Evolutionary conservation across 2,329 filamentous ascomycete genomes (phyloP), one percentile per base, ranked within the genome.

Genomic region (Ascochyta koolunga): DNA sequence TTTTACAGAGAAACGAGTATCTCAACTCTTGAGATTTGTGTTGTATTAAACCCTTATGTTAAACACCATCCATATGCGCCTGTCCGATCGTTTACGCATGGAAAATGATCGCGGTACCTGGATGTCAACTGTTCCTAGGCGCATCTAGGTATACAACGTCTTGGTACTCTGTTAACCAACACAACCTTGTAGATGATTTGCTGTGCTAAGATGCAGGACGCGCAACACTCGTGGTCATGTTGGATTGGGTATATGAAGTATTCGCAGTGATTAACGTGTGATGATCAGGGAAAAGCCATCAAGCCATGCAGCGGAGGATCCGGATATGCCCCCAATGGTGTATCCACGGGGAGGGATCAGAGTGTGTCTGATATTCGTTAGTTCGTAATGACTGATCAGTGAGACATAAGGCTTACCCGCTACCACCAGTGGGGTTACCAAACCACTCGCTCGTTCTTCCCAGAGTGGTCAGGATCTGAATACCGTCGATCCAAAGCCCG

Each of bases 291-390:
- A 89, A 72, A 97, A 91, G 4, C 90, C 89, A 72, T 96, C 91
- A 19, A 97, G 78, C 91, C 91, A 96, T 42, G 83, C 73, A 32
- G 83, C 91, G 68, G 87, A 90, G 45, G 89, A 90, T 51, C 95
- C 95, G 10, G 90, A 89, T 59, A 98, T 83, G 54, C 95, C 95
- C 57, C 90, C 93, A 69, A 98, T 88, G 61, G 83, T 90, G 77
- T 95, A 97, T 42, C 93, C 93, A 62, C 89, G 83, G 10, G 95
- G 95, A 45, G 93, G 91, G 64, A 98, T 90, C 56, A 99, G 81
- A 29, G 88, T 95, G 73, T 93, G 89, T 59, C 93, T 97, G 64
- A 1, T 71, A 63, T 52, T 51, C 55, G 42, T 48, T 27, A 16
- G 32, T 54, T 24, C 51, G 31, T 50, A 9, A 9, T 19, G 15